Evolutionary conservation across 83 land plant species (phyloP).

Genomic region (Larix sibirica): DNA sequence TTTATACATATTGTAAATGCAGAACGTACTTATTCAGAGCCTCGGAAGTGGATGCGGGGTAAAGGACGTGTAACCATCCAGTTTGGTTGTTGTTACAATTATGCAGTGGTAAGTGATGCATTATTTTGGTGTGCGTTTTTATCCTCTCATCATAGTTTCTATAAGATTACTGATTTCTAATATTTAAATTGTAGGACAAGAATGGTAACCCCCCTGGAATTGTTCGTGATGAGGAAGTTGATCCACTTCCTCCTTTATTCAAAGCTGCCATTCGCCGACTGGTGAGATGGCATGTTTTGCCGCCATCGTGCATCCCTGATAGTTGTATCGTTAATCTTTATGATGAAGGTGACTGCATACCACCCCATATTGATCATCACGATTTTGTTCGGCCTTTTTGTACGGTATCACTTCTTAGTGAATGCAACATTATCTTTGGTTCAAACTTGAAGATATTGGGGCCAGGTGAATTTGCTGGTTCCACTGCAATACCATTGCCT

Average conservation of each 20-base stretch:
- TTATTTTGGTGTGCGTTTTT: neutral
- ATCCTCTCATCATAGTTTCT: neutral
- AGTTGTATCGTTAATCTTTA: conserved; percentile 95
- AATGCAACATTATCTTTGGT: conserved; percentile 81
- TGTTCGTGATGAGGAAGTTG: conserved; percentile 61
- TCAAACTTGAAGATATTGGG: conserved; percentile 45
- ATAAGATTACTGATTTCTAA: neutral
- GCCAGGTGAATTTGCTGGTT: conserved; percentile 62
- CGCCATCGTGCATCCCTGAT: conserved; percentile 82
- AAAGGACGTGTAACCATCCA: conserved; percentile 85
- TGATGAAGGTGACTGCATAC: conserved; percentile 89
- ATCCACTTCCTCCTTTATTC: conserved; percentile 78
- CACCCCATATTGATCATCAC: conserved; percentile 97
- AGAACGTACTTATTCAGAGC: conserved; percentile 85
- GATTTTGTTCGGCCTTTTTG: conserved; percentile 95
- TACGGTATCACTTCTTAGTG: conserved; percentile 83
- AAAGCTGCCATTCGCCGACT: conserved; percentile 69
- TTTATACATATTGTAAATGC: neutral
- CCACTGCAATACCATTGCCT: conserved; percentile 70
- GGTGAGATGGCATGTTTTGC: conserved; percentile 84
- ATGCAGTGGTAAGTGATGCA: conserved; percentile 52
- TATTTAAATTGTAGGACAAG: conserved; percentile 61
- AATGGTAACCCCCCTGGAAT: conserved; percentile 96
- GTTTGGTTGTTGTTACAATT: conserved; percentile 96
- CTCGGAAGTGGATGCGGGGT: conserved; percentile 87